Base-by-base conservation (phyloP, 164 flowering plant species). In the Tetracentron sinense region DNA sequence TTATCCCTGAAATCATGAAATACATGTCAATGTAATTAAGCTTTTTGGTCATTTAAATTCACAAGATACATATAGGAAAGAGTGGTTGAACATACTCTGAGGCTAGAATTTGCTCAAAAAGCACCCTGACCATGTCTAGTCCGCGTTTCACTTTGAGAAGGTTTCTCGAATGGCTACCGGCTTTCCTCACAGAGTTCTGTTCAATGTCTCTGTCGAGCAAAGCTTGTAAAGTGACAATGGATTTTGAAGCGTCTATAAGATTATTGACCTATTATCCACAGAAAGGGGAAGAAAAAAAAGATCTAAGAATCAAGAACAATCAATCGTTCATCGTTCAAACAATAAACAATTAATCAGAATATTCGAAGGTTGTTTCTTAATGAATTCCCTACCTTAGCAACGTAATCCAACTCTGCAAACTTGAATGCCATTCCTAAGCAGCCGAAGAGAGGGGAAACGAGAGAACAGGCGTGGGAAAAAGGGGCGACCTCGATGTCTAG, bases 371-470 rank as follows among this genome's bases (percentile, higher is more conserved):
- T n/a, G n/a, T n/a, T n/a, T n/a, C n/a, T n/a, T n/a, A 4, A 22
- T 31, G 60, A 57, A 28, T 33, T 33, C 12, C 4, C 26, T 64
- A 86, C 98, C 87, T 93, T 93, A 66, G 96, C 91, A 44, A 90
- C 97, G 63, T 93, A 93, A 65, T 93, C 98, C 79, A 84, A 81
- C 67, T 93, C 96, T 6, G 98, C 98, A 64, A 93, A 93, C 73
- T 90, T 90, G 83, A 93, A 93, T 12, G 98, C 98, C 68, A 93
- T 78, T 15, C 98, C 98, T 3, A 93, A 68, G 62, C 84, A 89
- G 6, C 83, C 85, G 61, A 93, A 93, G 54, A 93, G 92, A 60
- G 96, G 97, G n/a, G 98, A 93, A 49, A 93, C 86, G 57, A 81
- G 82, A 33, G 98, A 79, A 60, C 96, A 89, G 6, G 98, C 98